phyloP scores from a whole-genome alignment of 129 eudicot species.

The Centrapalus pauciflorus region DNA sequence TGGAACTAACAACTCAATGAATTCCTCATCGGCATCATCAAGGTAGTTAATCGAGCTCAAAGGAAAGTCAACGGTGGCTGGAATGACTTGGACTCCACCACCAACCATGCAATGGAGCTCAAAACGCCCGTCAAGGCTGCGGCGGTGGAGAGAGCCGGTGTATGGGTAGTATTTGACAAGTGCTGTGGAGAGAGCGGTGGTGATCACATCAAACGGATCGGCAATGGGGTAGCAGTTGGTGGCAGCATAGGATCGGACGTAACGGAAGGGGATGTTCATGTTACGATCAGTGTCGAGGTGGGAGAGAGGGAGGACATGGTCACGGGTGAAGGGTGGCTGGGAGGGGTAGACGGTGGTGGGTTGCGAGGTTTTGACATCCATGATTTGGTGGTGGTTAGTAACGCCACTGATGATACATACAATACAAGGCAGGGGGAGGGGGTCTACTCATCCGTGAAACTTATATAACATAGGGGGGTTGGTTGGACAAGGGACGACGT shows the following conservation, averaged over 20 bases:
- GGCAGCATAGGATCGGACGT: slow-evolving; percentile 54
- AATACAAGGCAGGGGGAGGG: no score
- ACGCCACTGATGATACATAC: background rate
- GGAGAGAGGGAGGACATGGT: slow-evolving; percentile 74
- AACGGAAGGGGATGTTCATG: slow-evolving; percentile 72
- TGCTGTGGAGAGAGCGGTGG: slow-evolving; percentile 57
- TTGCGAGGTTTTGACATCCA: slow-evolving; percentile 43
- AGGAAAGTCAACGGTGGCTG: slow-evolving; percentile 40
- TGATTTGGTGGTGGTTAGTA: slow-evolving; percentile 20
- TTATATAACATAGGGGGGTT: background rate
- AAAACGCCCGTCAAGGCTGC: slow-evolving; percentile 39
- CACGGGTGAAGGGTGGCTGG: slow-evolving; percentile 39
- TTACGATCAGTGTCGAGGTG: slow-evolving; percentile 86
- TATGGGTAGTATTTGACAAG: slow-evolving; percentile 53
- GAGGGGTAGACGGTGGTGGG: slow-evolving; percentile 53
- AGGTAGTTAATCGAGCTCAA: slow-evolving; percentile 35
- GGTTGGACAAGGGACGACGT: slow-evolving; percentile 10
- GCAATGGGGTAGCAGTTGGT: slow-evolving; percentile 17
- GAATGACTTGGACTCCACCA: slow-evolving; percentile 42
- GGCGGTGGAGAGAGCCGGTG: slow-evolving; percentile 54
- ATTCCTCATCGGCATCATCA: slow-evolving; percentile 36
- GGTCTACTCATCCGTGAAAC: background rate
- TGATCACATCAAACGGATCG: slow-evolving; percentile 59
- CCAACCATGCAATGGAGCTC: slow-evolving; percentile 56
- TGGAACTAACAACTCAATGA: slow-evolving; percentile 47